Evolutionary conservation across 176 grass and related monocot species (phyloP), one percentile per base, ranked within the genome.

Genomic region (Rhynchospora tenuis): DNA sequence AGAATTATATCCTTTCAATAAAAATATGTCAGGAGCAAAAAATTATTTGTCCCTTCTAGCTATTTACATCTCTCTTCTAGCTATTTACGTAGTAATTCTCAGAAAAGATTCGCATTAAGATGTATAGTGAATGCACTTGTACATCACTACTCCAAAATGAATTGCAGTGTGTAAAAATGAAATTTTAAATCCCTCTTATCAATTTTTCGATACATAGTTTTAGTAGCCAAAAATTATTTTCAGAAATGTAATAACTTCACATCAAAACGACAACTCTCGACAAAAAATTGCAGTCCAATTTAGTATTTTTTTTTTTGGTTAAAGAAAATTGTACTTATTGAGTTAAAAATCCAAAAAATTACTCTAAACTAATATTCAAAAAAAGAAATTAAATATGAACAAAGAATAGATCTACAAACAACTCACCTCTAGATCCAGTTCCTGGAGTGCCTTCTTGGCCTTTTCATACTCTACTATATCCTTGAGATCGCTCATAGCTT

Each of bases 401-500:
- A 81, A 33, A 60, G 13, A 81, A 26, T 65, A 82, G 59, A 82
- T 82, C 59, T 64, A 66, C 6, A 66, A 64, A 80, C 27, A 17
- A 82, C 54, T 82, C 28, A 82, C 79, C 79, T 66, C 56, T 20
- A 82, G 28, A 82, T 60, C 43, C 12, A 82, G 79, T 64, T 60
- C 79, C 45, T 82, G 31, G 2, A 82, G 61, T 24, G 20, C 20
- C 79, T 82, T 82, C 79, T 82, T 82, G 48, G 79, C 79, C 79
- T 82, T 82, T 59, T 82, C 79, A 28, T 64, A 47, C 27, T 82
- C 79, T 17, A 43, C 42, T 64, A 65, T 66, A 7, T 82, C 59
- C 61, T 82, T 82, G n/a, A 82, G 58, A 82, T 82, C 79, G 1
- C 65, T 42, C 48, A 82, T 64, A 24, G 79, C 79, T 66, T 82